phyloP scores from a whole-genome alignment of 495 filamentous ascomycete species.

The Penicillium taxi region DNA sequence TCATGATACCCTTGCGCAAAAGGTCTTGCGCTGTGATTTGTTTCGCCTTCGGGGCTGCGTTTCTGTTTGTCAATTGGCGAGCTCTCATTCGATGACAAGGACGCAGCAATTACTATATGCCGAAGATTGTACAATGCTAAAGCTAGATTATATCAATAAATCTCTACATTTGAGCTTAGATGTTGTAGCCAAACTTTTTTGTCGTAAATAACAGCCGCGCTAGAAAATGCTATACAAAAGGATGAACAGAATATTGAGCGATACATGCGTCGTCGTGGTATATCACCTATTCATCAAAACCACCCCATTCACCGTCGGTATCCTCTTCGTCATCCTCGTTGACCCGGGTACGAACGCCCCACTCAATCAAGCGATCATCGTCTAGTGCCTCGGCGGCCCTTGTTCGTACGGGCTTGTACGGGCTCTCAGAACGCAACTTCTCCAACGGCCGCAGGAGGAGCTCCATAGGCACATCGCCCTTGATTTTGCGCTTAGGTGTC shows the following conservation, averaged over 20 bases:
- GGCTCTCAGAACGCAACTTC: constrained; percentile 46
- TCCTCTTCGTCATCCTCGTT: constrained; percentile 39
- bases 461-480: constrained; percentile 40
- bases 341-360: constrained; percentile 41
- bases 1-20: constrained; percentile 34
- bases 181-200: constrained; percentile 6
- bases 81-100: background rate
- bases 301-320: constrained; percentile 58
- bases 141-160: constrained; percentile 13
- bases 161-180: background rate
- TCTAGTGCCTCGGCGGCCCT: constrained; percentile 63
- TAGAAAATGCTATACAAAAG: constrained; percentile 20
- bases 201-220: constrained; percentile 14
- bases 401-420: constrained; percentile 62
- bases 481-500: constrained; percentile 28
- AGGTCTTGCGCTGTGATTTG: constrained; percentile 8
- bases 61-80: constrained; percentile 1
- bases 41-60: background rate
- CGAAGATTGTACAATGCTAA: too few species aligned
- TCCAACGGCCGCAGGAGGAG: constrained; percentile 52
- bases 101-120: constrained; percentile 1
- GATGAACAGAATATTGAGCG: background rate
- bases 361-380: constrained; percentile 64
- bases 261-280: background rate
- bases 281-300: constrained; percentile 51